These are phyloP conservation scores for Phytopythium ostracodes DNA, from an alignment of 352 stramenopile species.

Conservation along the genomic window DNA sequence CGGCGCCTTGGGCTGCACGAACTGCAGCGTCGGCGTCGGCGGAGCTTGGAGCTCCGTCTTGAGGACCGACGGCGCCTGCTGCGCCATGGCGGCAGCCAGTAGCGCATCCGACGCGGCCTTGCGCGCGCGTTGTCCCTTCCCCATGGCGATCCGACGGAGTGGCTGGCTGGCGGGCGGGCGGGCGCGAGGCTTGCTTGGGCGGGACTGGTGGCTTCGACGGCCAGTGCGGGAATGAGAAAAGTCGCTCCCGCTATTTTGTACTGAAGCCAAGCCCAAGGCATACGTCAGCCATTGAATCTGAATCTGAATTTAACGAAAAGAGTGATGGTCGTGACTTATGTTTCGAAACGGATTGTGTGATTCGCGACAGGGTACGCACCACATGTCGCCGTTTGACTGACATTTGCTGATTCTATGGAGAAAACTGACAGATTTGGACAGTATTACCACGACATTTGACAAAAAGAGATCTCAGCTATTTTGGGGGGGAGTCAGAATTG, in stretches of 20 bases:
- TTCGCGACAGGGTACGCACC: background rate
- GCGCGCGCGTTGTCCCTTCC: slow-evolving; percentile 63
- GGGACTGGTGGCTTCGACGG: slow-evolving; percentile 1
- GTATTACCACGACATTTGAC: too few relatives aligned
- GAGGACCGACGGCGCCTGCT: slow-evolving; percentile 30
- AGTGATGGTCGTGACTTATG: background rate
- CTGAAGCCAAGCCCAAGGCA: background rate
- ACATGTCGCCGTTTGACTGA: background rate
- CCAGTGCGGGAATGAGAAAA: background rate
- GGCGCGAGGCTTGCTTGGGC: background rate
- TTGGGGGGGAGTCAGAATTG: too few relatives aligned
- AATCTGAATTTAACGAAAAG: background rate
- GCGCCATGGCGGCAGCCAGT: slow-evolving; percentile 28
- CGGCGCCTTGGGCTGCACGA: slow-evolving; percentile 11
- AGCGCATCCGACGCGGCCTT: slow-evolving; percentile 51
- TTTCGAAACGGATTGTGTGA: background rate
- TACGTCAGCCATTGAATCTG: slow-evolving; percentile 5
- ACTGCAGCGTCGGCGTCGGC: slow-evolving; percentile 16
- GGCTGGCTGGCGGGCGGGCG: background rate
- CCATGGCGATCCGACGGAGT: slow-evolving; percentile 27
- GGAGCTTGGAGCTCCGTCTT: slow-evolving; percentile 11
- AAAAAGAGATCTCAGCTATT: background rate
- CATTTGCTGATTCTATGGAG: too few relatives aligned
- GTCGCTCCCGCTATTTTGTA: too few relatives aligned
- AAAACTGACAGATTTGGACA: too few relatives aligned